These are phyloP conservation scores for Colletotrichum spaethianum DNA, from an alignment of 2,329 filamentous ascomycete species.

Conservation along the genomic window DNA sequence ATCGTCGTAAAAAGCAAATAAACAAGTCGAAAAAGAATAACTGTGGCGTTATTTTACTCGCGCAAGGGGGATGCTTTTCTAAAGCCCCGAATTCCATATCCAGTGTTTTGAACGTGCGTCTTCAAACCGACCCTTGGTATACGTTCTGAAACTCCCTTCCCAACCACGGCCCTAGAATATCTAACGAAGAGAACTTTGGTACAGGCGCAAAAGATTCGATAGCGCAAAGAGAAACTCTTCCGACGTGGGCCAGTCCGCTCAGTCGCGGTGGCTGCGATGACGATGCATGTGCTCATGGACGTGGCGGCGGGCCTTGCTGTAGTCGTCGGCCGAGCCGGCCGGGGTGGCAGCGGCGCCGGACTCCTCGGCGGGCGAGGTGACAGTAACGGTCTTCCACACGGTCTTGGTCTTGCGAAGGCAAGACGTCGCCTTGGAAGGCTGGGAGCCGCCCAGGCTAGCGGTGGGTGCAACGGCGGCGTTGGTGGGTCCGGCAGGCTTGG, in stretches of 20 bases:
- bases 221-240: neutral
- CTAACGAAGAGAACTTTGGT: conserved; percentile 41
- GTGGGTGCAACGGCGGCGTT: conserved; percentile 37
- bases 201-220: neutral
- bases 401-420: conserved; percentile 52
- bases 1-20: conserved; percentile 34
- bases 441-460: conserved; percentile 33
- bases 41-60: neutral
- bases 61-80: neutral
- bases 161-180: conserved; percentile 39
- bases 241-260: conserved; percentile 27
- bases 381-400: conserved; percentile 62
- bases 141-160: conserved; percentile 27
- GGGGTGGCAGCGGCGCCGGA: conserved; percentile 43
- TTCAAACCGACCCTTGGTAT: conserved; percentile 31
- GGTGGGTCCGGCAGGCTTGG: conserved; percentile 3
- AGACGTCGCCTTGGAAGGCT: conserved; percentile 40
- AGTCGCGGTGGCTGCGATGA: conserved; percentile 51
- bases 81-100: conserved; percentile 19
- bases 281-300: conserved; percentile 53
- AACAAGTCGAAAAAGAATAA: neutral
- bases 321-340: conserved; percentile 14
- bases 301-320: conserved; percentile 53
- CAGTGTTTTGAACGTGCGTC: conserved; percentile 3
- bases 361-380: conserved; percentile 62